Evolutionary conservation across 371 early-diverging fungal species (phyloP).

Genomic region (Chytridiales sp.): DNA sequence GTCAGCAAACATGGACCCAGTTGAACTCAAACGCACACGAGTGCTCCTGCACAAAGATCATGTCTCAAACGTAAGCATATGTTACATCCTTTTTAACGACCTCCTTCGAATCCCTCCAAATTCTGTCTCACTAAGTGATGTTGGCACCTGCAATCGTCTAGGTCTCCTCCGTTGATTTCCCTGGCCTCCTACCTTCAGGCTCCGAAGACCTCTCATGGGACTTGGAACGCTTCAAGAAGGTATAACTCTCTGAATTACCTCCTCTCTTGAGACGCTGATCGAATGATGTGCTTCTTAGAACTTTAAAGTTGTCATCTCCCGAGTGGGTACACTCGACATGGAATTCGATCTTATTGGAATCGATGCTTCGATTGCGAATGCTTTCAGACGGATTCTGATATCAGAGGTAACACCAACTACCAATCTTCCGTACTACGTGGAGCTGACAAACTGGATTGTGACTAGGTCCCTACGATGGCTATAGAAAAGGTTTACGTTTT

Average conservation of each 20-base stretch:
- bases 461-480: slow-evolving; percentile 94
- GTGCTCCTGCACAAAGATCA: slow-evolving; percentile 34
- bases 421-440: background rate
- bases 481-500: slow-evolving; percentile 94
- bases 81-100: background rate
- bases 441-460: background rate
- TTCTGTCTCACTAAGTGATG: background rate
- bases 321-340: slow-evolving; percentile 40
- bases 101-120: background rate
- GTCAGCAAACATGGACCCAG: slow-evolving; percentile 26
- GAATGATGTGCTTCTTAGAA: slow-evolving; percentile 26
- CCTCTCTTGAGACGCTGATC: background rate
- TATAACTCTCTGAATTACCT: slow-evolving; percentile 9
- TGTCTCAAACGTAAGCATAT: slow-evolving; percentile 29
- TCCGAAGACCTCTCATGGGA: slow-evolving; percentile 37
- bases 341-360: slow-evolving; percentile 96
- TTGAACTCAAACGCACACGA: slow-evolving; percentile 28
- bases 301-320: slow-evolving; percentile 47
- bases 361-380: slow-evolving; percentile 95
- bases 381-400: slow-evolving; percentile 93
- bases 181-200: slow-evolving; percentile 33
- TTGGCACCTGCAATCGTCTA: slow-evolving; percentile 1
- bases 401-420: slow-evolving; percentile 65
- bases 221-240: slow-evolving; percentile 42
- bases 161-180: slow-evolving; percentile 48